Conservation (phyloP, 495 filamentous ascomycete species). For the Melanomma pulvis-pyrius region DNA sequence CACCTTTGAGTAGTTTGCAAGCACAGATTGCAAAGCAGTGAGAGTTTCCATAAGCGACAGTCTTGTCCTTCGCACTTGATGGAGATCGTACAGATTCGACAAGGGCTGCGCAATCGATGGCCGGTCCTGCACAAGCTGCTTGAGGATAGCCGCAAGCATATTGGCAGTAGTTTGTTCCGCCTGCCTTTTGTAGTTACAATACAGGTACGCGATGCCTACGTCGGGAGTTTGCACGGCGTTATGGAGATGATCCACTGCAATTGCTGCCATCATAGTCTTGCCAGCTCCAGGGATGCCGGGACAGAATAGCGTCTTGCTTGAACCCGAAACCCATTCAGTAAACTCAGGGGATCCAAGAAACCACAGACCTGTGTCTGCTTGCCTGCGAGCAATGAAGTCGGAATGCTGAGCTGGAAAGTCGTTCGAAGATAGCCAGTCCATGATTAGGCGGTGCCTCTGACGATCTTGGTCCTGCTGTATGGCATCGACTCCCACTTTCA, state of each 20-base stretch:
- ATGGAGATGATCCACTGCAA: constrained; percentile 40
- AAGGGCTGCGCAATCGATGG: background rate
- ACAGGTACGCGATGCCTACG: constrained; percentile 49
- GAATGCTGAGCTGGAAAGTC: constrained; percentile 40
- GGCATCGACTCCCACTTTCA: background rate
- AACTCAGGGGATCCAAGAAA: constrained; percentile 46
- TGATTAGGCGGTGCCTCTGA: background rate
- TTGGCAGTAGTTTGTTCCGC: constrained; percentile 41
- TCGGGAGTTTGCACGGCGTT: constrained; percentile 14
- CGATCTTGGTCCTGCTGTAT: background rate
- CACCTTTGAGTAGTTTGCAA: constrained; percentile 33
- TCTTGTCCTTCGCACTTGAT: background rate
- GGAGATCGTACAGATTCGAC: background rate
- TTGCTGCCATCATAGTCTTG: constrained; percentile 41
- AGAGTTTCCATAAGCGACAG: constrained; percentile 9
- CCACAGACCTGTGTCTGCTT: constrained; percentile 49
- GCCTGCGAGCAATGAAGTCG: constrained; percentile 43
- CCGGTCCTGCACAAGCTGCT: constrained; percentile 47
- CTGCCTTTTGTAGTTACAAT: constrained; percentile 47
- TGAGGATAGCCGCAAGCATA: constrained; percentile 47
- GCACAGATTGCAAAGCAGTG: constrained; percentile 38
- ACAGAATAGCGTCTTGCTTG: constrained; percentile 43
- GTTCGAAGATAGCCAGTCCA: constrained; percentile 22
- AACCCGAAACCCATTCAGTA: constrained; percentile 42
- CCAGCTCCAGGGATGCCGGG: constrained; percentile 46